Base-by-base conservation (phyloP, 306 rosid genomes). In the Cicer chorassanicum region DNA sequence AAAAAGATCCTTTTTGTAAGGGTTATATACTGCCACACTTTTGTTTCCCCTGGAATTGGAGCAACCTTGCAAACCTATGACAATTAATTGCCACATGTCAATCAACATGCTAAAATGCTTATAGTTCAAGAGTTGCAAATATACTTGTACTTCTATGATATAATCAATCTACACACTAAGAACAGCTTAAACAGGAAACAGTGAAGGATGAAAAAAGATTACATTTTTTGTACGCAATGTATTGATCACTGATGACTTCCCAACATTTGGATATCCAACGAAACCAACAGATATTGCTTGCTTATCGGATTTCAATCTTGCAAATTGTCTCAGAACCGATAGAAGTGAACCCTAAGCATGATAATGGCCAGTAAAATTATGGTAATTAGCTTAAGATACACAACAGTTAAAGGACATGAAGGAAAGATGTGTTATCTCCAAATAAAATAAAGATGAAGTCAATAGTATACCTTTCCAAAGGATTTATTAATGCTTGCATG, bases 211-310 rank as follows among this genome's bases (percentile, higher is more conserved):
- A 38, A 76, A 59, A 82, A 54, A 3, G 19, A 65, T 84, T 90
- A 90, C 97, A 86, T 81, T 92, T 84, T 94, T 94, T 0, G 97
- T 94, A 21, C 92, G 90, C 71, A 94, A 75, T 34, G 97, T 92
- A 81, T 94, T 94, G 57, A 92, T 90, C 67, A 94, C 97, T 1
- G 97, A 94, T 65, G 99, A 94, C 87, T 90, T 94, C 69, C 99
- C 97, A 48, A 94, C 99, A 78, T 94, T 94, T 68, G 99, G 97
- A 84, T 92, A 94, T 60, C 99, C 99, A 81, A 94, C 83, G 55
- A 94, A 94, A 84, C 99, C 99, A 24, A 94, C 97, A 43, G 97
- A 92, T 79, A 94, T 94, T 15, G 97, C 96, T 87, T 94, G 97
- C 85, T 92, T 94, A 82, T 94, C 99, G 68, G 90, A 85, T 87